Percentiles rank a stretch among this genome's conserved stretches.
Conservation (phyloP, 106 monocot species). For the Acorus calamus region DNA sequence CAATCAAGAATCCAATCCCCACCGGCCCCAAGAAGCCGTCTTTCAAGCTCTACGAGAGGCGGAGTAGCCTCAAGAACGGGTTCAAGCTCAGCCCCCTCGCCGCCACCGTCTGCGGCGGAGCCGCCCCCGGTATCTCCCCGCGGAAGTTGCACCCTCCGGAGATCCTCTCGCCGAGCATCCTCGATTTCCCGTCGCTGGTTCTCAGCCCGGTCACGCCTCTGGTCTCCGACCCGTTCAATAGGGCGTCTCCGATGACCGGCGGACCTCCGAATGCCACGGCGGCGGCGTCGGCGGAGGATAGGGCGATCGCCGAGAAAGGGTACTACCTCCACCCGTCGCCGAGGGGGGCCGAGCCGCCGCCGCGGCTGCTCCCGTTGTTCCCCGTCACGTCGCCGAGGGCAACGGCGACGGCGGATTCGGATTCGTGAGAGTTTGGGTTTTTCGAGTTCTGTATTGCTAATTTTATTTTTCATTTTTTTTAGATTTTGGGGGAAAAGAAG, state of each 20-base stretch:
- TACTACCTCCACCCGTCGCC: conserved; percentile 24
- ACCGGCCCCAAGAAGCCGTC: conserved; percentile 22
- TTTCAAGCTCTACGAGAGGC: conserved; percentile 47
- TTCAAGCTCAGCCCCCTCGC: conserved; percentile 21
- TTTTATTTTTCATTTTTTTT: too few relatives aligned
- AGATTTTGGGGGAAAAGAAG: too few relatives aligned
- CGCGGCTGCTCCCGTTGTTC: conserved; percentile 11
- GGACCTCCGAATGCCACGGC: background rate
- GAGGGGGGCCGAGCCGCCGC: conserved; percentile 12
- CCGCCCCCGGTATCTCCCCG: background rate
- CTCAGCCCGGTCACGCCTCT: conserved; percentile 50
- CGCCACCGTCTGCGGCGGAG: background rate
- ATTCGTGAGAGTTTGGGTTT: too few relatives aligned
- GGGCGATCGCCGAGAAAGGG: conserved; percentile 19
- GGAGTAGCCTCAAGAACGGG: conserved; percentile 17
- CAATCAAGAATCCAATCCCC: background rate
- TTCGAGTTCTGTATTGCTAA: too few relatives aligned
- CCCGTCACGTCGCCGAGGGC: conserved; percentile 24
- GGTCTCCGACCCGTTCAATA: conserved; percentile 23
- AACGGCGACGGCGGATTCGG: background rate
- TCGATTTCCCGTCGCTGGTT: conserved; percentile 32
- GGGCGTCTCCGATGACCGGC: background rate
- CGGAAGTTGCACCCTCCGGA: conserved; percentile 4
- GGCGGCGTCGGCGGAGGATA: conserved; percentile 17
- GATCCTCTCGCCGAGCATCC: conserved; percentile 33